Evolutionary conservation across 306 rosid species (phyloP).

Genomic region (Vachellia pachyceras): DNA sequence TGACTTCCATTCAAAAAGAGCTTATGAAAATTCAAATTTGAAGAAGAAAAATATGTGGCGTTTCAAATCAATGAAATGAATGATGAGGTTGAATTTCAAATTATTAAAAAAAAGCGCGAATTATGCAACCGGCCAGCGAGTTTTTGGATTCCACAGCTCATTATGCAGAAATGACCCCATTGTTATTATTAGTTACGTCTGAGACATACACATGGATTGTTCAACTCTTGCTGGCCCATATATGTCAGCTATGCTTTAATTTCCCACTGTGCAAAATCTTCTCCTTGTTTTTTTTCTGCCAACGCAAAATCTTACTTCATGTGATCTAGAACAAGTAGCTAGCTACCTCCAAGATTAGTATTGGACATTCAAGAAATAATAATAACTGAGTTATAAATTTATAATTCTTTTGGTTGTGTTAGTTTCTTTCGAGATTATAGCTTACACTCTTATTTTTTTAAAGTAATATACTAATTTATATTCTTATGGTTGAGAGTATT

Average conservation of each 20-base stretch:
- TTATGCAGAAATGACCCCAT: conserved; percentile 24
- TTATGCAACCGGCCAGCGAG: background rate
- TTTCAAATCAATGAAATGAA: background rate
- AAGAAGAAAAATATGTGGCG: background rate
- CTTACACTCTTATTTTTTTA: too few species aligned
- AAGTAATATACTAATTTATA: too few species aligned
- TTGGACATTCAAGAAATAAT: too few species aligned
- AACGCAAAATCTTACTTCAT: too few species aligned
- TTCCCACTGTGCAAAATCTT: background rate
- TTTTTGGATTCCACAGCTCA: conserved; percentile 24
- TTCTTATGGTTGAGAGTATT: too few species aligned
- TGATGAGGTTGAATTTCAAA: background rate
- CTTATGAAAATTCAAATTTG: background rate
- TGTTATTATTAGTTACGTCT: background rate
- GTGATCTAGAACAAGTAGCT: too few species aligned
- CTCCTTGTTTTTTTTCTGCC: too few species aligned
- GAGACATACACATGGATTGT: background rate
- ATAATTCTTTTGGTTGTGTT: too few species aligned
- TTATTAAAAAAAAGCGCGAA: background rate
- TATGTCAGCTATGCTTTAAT: background rate
- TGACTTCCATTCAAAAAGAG: background rate
- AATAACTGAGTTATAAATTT: too few species aligned
- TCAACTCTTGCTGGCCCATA: conserved; percentile 3
- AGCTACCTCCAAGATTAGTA: too few species aligned
- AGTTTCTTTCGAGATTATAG: too few species aligned